phyloP scores from a whole-genome alignment of 192 early-diverging fungal species.

The Coemansia sp. region DNA sequence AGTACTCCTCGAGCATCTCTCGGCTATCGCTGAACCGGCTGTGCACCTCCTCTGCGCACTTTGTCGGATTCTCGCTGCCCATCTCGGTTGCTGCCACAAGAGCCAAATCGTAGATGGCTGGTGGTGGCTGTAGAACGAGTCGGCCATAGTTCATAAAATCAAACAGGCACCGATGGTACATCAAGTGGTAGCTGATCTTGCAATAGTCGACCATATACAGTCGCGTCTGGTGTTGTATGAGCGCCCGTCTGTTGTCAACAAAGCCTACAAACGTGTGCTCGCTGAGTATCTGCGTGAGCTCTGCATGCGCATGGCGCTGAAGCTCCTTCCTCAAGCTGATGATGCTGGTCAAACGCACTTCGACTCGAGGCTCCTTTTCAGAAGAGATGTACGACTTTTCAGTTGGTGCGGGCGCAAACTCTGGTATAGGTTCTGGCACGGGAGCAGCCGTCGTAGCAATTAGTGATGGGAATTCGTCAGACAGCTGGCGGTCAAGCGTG shows the following conservation, averaged over 20 bases:
- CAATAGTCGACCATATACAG: conserved; percentile 84
- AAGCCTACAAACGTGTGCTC: conserved; percentile 89
- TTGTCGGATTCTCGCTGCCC: conserved; percentile 22
- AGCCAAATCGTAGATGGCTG: conserved; percentile 67
- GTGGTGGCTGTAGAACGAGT: conserved; percentile 63
- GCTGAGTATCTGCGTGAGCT: conserved; percentile 73
- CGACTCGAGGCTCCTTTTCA: conserved; percentile 55
- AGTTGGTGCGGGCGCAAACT: not conserved
- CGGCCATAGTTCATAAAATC: conserved; percentile 90
- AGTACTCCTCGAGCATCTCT: conserved; percentile 91
- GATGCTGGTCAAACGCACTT: conserved; percentile 82
- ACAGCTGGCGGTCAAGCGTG: conserved; percentile 1
- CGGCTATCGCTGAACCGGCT: conserved; percentile 38
- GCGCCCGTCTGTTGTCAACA: conserved; percentile 74
- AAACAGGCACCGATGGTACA: conserved; percentile 80
- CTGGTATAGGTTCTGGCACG: not conserved
- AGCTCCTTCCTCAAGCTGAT: conserved; percentile 74
- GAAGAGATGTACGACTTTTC: conserved; percentile 27
- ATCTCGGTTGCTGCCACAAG: conserved; percentile 58
- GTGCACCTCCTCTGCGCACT: conserved; percentile 19
- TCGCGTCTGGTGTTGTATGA: conserved; percentile 85
- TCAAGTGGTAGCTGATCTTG: conserved; percentile 77
- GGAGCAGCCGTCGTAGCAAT: not conserved
- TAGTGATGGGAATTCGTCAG: conserved; percentile 9
- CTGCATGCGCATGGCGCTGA: conserved; percentile 46